Conservation (phyloP, 495 filamentous ascomycete genomes). For the Xanthoparmelia taractica region DNA sequence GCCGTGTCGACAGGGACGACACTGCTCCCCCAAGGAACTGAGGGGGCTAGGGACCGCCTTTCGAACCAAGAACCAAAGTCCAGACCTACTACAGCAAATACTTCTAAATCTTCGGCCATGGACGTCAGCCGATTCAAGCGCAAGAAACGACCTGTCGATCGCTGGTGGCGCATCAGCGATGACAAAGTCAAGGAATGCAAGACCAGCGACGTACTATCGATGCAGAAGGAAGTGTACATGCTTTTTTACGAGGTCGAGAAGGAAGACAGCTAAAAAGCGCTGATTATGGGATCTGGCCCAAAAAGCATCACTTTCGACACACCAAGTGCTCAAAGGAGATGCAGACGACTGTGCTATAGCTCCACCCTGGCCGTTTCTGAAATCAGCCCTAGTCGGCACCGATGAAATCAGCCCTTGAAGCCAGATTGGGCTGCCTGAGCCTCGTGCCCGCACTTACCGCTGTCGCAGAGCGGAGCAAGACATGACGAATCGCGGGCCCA, state of each 20-base stretch:
- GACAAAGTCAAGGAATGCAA: constrained; percentile 93
- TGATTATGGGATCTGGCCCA: background rate
- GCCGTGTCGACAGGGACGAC: background rate
- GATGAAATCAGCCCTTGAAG: background rate
- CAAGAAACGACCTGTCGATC: constrained; percentile 54
- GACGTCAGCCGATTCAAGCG: constrained; percentile 20
- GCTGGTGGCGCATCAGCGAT: constrained; percentile 98
- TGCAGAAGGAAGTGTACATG: constrained; percentile 94
- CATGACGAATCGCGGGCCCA: background rate
- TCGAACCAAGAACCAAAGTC: constrained; percentile 2
- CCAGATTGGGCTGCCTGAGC: background rate
- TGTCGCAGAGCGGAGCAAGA: background rate
- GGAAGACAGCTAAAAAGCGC: background rate
- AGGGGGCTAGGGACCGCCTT: constrained; percentile 3
- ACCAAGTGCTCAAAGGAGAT: background rate
- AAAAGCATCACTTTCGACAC: background rate
- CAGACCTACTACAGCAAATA: constrained; percentile 4
- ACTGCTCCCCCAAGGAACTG: background rate
- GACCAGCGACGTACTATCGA: constrained; percentile 79
- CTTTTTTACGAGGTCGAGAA: constrained; percentile 85
- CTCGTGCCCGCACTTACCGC: background rate
- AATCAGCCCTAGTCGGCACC: background rate
- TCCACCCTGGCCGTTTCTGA: background rate
- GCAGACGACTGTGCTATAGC: background rate
- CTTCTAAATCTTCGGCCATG: constrained; percentile 12